Conservation (phyloP, 2,329 filamentous ascomycete species). For the Fusarium oligoseptatum region DNA sequence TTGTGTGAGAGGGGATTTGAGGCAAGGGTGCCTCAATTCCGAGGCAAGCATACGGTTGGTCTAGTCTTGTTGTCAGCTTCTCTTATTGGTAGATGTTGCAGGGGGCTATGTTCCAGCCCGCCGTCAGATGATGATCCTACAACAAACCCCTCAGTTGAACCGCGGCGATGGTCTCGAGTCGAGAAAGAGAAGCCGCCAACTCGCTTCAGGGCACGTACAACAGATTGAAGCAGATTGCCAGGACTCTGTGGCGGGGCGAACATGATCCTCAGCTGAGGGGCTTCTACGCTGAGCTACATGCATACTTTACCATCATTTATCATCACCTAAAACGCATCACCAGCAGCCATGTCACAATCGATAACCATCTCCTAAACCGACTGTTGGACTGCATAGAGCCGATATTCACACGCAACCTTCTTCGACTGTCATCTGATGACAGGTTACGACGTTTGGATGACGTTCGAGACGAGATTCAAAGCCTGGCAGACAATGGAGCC, state of each 20-base stretch:
- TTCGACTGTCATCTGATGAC: neutral
- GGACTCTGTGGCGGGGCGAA: neutral
- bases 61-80: neutral
- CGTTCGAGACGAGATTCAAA: neutral
- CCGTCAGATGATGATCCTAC: neutral
- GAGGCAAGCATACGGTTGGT: neutral
- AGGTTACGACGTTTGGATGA: neutral
- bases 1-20: neutral
- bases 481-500: neutral
- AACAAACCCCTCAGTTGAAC: neutral
- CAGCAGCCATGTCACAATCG: neutral
- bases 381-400: neutral
- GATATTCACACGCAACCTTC: neutral
- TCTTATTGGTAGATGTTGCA: neutral
- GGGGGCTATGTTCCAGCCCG: neutral
- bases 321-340: conserved; percentile 4
- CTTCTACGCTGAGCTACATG: conserved; percentile 5
- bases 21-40: neutral
- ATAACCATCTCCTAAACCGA: neutral
- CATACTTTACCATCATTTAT: conserved; percentile 6
- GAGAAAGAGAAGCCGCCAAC: neutral
- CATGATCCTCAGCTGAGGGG: conserved; percentile 1
- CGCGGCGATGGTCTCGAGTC: neutral
- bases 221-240: neutral
- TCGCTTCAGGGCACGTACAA: conserved; percentile 5